phyloP scores from a whole-genome alignment of 2,329 filamentous ascomycete genomes.

The Spiromastix sp. region DNA sequence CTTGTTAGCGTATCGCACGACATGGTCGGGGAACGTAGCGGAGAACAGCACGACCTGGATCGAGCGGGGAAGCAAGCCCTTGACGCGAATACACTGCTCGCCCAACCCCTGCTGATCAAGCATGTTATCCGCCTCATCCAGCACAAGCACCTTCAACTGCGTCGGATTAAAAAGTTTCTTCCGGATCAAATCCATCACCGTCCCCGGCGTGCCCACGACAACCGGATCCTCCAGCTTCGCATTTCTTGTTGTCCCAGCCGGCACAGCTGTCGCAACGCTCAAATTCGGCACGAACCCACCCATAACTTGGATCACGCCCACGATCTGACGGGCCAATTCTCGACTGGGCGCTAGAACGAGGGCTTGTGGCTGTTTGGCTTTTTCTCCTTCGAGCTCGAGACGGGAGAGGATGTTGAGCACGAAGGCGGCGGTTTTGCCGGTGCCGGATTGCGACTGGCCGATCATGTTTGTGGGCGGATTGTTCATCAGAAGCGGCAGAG shows the following conservation, averaged over 20 bases:
- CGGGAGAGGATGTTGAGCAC: slow-evolving; percentile 84
- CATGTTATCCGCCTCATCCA: slow-evolving; percentile 99
- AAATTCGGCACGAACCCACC: slow-evolving; percentile 73
- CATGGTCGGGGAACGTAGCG: slow-evolving; percentile 80
- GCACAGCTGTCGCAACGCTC: slow-evolving; percentile 70
- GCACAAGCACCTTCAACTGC: slow-evolving; percentile 68
- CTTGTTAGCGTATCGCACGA: slow-evolving; percentile 69
- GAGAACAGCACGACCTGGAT: slow-evolving; percentile 94
- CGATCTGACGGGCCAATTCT: slow-evolving; percentile 89
- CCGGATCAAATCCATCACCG: slow-evolving; percentile 77
- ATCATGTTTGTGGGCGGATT: slow-evolving; percentile 91
- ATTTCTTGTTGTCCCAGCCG: slow-evolving; percentile 58
- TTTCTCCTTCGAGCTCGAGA: slow-evolving; percentile 58
- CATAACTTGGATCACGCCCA: slow-evolving; percentile 73
- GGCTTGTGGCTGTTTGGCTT: slow-evolving; percentile 58
- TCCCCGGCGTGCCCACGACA: slow-evolving; percentile 88
- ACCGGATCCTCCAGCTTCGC: slow-evolving; percentile 63
- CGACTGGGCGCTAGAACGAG: slow-evolving; percentile 84
- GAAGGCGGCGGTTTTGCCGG: slow-evolving; percentile 95
- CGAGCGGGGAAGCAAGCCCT: slow-evolving; percentile 60
- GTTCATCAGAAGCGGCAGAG: slow-evolving; percentile 75
- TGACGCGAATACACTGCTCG: slow-evolving; percentile 88
- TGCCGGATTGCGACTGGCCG: slow-evolving; percentile 97
- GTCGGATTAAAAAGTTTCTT: slow-evolving; percentile 62
- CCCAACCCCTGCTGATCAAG: slow-evolving; percentile 89